phyloP scores from a whole-genome alignment of 257 asterid genomes.

The Ajuga chamaepitys region DNA sequence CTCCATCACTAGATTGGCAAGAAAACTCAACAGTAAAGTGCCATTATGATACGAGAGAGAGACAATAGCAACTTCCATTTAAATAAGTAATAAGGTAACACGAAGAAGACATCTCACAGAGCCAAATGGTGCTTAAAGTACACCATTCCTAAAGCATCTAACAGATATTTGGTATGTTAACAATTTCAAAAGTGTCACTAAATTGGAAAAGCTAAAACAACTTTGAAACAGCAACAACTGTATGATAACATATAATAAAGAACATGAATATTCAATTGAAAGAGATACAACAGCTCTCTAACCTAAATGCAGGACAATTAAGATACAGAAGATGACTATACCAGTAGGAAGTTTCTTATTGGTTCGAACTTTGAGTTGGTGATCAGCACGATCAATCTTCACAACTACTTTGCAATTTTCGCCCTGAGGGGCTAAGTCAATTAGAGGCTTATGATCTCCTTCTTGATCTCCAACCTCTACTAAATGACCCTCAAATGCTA shows the following conservation, averaged over 20 bases:
- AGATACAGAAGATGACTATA: slow-evolving; percentile 24
- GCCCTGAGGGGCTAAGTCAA: slow-evolving; percentile 24
- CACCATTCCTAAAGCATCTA: not conserved
- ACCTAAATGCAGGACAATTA: slow-evolving; percentile 10
- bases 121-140: not conserved
- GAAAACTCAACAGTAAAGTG: slow-evolving; percentile 1
- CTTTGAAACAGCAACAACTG: not conserved
- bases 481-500: slow-evolving; percentile 52
- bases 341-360: slow-evolving; percentile 30
- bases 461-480: slow-evolving; percentile 65
- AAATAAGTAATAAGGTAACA: slow-evolving; percentile 5
- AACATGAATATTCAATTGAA: slow-evolving; percentile 1
- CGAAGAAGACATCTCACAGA: not conserved
- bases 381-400: slow-evolving; percentile 18
- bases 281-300: slow-evolving; percentile 4
- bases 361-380: slow-evolving; percentile 12
- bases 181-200: not conserved
- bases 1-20: slow-evolving; percentile 4
- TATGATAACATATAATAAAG: not conserved
- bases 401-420: slow-evolving; percentile 17
- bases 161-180: not conserved
- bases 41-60: slow-evolving; percentile 9
- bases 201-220: not conserved
- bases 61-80: not conserved
- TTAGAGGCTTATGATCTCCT: slow-evolving; percentile 33